These are phyloP conservation scores for Tulasnella sp. DNA, from an alignment of 768 basidiomycete genomes.

Conservation along the genomic window DNA sequence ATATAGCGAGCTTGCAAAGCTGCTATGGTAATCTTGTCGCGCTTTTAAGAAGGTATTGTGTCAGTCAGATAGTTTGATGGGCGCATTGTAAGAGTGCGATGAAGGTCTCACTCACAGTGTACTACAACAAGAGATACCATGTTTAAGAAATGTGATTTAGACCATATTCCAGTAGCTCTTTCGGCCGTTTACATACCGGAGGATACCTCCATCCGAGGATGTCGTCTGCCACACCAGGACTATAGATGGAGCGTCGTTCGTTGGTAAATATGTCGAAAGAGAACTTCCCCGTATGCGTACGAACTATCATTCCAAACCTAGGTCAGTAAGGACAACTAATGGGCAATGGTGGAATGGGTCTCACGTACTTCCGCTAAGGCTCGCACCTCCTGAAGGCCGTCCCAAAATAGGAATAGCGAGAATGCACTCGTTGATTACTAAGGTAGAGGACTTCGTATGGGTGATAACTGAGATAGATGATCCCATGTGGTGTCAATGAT, in stretches of 20 bases:
- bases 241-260: constrained; percentile 43
- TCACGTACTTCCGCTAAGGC: not conserved
- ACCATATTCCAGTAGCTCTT: too few relatives aligned
- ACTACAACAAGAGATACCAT: too few relatives aligned
- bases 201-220: not conserved
- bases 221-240: constrained; percentile 26
- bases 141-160: too few relatives aligned
- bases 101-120: too few relatives aligned
- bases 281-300: constrained; percentile 41
- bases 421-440: not conserved
- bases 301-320: constrained; percentile 34
- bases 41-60: too few relatives aligned
- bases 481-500: too few relatives aligned
- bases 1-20: too few relatives aligned
- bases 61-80: too few relatives aligned
- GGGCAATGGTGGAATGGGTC: not conserved
- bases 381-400: not conserved
- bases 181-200: not conserved
- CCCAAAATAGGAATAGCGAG: not conserved
- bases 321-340: not conserved
- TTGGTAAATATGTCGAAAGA: constrained; percentile 49
- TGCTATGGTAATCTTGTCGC: too few relatives aligned
- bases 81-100: too few relatives aligned
- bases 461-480: not conserved
- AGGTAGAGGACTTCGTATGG: not conserved